Percentiles rank a stretch among this genome's conserved stretches.
These are phyloP conservation scores for Pichia scutulata DNA, from an alignment of 805 yeast species.

Conservation along the genomic window DNA sequence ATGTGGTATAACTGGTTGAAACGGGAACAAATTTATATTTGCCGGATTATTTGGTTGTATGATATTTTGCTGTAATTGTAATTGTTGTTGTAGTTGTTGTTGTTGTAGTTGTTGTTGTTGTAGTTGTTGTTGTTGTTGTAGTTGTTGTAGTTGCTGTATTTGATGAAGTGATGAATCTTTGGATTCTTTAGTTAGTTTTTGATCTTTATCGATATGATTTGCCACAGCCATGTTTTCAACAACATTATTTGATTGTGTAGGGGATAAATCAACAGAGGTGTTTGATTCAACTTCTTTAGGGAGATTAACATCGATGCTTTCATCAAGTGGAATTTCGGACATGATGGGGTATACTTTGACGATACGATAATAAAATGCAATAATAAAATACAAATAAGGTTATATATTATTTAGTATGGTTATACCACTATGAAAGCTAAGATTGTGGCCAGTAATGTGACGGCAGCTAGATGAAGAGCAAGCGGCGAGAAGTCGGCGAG, in stretches of 20 bases:
- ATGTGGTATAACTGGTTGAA: background rate
- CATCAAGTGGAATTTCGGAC: background rate
- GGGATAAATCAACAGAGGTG: background rate
- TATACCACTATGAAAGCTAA: background rate
- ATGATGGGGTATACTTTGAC: too few species aligned
- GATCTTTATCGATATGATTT: background rate
- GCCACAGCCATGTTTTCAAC: slow-evolving; percentile 5
- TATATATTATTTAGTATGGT: too few species aligned
- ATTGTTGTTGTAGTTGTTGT: too few species aligned
- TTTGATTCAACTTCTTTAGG: background rate
- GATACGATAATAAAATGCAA: too few species aligned
- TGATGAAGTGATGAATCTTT: slow-evolving; percentile 4
- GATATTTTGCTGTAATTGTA: background rate
- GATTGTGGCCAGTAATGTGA: background rate
- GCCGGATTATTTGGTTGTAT: background rate
- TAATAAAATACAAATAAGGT: too few species aligned
- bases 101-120: background rate
- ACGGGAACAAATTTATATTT: background rate
- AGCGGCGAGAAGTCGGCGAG: background rate
- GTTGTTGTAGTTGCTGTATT: slow-evolving; percentile 1
- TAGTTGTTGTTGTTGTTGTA: too few species aligned
- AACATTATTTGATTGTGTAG: background rate
- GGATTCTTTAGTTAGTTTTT: background rate
- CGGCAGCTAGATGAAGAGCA: background rate
- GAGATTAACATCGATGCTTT: background rate